These are phyloP conservation scores for Penicillium rolfsii DNA, from an alignment of 2,329 filamentous ascomycete species.

Conservation along the genomic window DNA sequence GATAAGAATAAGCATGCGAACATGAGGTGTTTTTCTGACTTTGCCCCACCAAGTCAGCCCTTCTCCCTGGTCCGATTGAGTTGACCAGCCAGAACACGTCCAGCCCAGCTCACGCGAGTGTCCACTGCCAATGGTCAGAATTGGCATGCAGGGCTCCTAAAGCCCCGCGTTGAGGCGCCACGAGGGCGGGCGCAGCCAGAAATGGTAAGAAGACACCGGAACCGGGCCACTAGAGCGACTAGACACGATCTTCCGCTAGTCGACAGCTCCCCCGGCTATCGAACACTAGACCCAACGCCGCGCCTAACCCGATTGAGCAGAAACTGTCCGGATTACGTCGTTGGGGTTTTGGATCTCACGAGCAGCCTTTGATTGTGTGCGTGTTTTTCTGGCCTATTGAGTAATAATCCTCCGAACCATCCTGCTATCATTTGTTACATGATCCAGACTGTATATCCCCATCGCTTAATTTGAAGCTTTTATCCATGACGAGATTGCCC, in stretches of 20 bases:
- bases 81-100: not conserved
- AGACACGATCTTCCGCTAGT: not conserved
- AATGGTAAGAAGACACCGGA: slow-evolving; percentile 10
- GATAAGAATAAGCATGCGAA: not conserved
- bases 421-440: not conserved
- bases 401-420: slow-evolving; percentile 3
- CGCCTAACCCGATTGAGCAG: slow-evolving; percentile 22
- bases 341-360: not conserved
- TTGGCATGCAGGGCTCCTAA: not conserved
- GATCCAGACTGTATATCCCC: not conserved
- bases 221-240: not conserved
- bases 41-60: not conserved
- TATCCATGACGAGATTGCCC: not conserved
- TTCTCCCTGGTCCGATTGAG: not conserved
- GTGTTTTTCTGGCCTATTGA: not conserved
- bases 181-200: not conserved
- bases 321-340: slow-evolving; percentile 21
- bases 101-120: not conserved
- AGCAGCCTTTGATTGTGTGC: not conserved
- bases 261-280: not conserved
- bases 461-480: not conserved
- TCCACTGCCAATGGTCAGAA: not conserved
- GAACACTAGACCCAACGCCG: not conserved
- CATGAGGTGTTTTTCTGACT: not conserved
- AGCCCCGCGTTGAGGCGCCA: not conserved